These are phyloP conservation scores for Athelia psychrophila DNA, from an alignment of 1,284 basidiomycete genomes.

Conservation along the genomic window DNA sequence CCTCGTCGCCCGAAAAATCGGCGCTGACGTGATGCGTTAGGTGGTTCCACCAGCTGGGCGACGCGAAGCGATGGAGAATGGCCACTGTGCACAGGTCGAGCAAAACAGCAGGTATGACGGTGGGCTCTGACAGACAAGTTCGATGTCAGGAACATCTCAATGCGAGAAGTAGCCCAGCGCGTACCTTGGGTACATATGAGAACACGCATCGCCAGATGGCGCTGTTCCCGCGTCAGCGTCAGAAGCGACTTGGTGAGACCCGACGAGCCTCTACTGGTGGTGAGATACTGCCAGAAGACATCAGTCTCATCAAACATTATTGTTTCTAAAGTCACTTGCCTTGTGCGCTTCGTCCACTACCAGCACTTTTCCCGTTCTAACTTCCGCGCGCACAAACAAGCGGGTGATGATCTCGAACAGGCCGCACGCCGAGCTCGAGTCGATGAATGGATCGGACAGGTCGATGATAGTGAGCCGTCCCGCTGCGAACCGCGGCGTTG, in stretches of 20 bases:
- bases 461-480: constrained; percentile 48
- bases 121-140: constrained; percentile 61
- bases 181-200: constrained; percentile 71
- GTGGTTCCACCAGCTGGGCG: constrained; percentile 71
- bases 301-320: constrained; percentile 44
- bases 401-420: constrained; percentile 68
- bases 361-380: constrained; percentile 65
- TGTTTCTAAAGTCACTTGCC: constrained; percentile 43
- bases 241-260: constrained; percentile 59
- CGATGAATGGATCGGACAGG: constrained; percentile 71
- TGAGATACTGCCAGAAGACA: constrained; percentile 52
- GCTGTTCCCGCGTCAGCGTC: constrained; percentile 65
- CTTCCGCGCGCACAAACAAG: constrained; percentile 60
- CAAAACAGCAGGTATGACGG: constrained; percentile 63
- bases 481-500: constrained; percentile 31
- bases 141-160: background rate
- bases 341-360: constrained; percentile 78
- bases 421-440: constrained; percentile 60
- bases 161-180: constrained; percentile 4
- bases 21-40: constrained; percentile 64
- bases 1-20: constrained; percentile 51
- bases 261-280: constrained; percentile 38
- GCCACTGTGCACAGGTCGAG: constrained; percentile 66
- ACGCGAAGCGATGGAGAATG: constrained; percentile 70
- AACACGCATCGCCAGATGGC: constrained; percentile 69